Evolutionary conservation across 139 green algal genomes (phyloP).

Genomic region (Chlorella vulgaris): DNA sequence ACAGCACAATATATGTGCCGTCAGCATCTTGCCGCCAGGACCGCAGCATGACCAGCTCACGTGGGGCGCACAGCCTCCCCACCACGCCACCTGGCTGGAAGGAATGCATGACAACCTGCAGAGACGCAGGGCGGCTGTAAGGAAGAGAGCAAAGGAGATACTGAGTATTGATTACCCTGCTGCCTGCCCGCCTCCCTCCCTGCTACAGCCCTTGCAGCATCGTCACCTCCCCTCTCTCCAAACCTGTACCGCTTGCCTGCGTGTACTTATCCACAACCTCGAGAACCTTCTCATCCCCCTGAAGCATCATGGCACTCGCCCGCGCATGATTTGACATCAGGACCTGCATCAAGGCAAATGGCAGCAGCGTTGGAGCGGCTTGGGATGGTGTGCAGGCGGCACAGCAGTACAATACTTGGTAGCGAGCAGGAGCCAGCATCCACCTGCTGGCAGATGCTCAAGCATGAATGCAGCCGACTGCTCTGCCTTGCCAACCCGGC

Average conservation of each 20-base stretch:
- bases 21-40: constrained; percentile 59
- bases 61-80: constrained; percentile 19
- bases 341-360: neutral
- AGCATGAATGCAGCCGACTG: too few relatives aligned
- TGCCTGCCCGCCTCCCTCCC: neutral
- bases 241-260: too few relatives aligned
- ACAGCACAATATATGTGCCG: constrained; percentile 62
- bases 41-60: constrained; percentile 49
- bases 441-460: too few relatives aligned
- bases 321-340: neutral
- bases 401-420: too few relatives aligned
- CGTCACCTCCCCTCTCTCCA: neutral
- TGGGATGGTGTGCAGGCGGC: neutral
- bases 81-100: constrained; percentile 23
- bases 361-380: too few relatives aligned
- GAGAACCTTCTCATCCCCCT: constrained; percentile 17
- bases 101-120: constrained; percentile 21
- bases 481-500: too few relatives aligned
- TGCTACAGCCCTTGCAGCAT: neutral
- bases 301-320: neutral
- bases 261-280: constrained; percentile 41
- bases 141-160: neutral
- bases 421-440: too few relatives aligned
- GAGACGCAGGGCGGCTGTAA: neutral
- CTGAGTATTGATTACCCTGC: too few relatives aligned